Evolutionary conservation across 2,329 filamentous ascomycete species (phyloP).

Genomic region (Dactylonectria estremocensis): DNA sequence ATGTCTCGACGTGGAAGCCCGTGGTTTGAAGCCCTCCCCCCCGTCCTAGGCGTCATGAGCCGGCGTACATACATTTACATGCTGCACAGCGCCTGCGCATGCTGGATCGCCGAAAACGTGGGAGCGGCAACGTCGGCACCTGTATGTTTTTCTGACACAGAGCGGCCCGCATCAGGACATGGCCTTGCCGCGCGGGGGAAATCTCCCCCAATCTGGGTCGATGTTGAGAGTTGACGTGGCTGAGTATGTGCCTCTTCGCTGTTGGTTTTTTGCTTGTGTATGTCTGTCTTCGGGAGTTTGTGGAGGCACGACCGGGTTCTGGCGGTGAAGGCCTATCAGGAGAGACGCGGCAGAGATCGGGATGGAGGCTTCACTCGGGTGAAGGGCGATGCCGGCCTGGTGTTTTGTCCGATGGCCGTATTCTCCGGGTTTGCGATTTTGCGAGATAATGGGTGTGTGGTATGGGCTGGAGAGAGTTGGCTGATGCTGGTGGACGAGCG

Average conservation of each 20-base stretch:
- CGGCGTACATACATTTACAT: conserved; percentile 15
- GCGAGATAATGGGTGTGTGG: neutral
- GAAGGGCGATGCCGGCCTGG: neutral
- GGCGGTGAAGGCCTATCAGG: neutral
- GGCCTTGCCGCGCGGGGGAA: neutral
- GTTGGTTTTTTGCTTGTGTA: too few species aligned
- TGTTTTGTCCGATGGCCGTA: conserved; percentile 8
- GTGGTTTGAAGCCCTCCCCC: conserved; percentile 28
- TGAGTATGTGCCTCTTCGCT: neutral
- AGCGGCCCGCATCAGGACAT: conserved; percentile 13
- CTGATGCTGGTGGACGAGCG: neutral
- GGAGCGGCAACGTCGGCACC: conserved; percentile 11
- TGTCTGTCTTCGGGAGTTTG: neutral
- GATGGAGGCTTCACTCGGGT: neutral
- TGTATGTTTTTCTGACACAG: conserved; percentile 6
- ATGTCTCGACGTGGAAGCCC: conserved; percentile 36
- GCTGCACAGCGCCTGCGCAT: neutral
- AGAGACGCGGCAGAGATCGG: neutral
- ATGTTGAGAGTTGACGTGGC: conserved; percentile 13
- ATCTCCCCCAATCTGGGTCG: neutral
- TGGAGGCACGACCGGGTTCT: neutral
- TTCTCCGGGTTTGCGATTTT: neutral
- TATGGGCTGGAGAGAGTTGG: neutral
- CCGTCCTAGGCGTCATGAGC: conserved; percentile 15
- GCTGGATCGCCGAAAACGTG: conserved; percentile 14